Percentiles rank a stretch among this genome's conserved stretches.
Conservation (phyloP, 2,329 filamentous ascomycete genomes). For the Penicillium sp. region DNA sequence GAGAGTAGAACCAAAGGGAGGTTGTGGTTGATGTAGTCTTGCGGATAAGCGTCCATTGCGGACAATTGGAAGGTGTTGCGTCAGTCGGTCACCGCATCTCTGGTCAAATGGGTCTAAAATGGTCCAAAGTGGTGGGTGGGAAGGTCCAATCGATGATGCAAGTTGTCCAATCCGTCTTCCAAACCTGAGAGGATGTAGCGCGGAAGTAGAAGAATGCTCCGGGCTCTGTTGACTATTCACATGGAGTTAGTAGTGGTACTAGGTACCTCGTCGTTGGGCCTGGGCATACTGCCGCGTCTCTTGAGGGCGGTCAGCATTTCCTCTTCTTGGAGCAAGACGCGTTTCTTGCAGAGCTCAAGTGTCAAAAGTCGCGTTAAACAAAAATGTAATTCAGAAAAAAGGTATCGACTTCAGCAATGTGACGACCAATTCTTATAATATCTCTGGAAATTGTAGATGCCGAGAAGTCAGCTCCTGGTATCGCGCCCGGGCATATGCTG, state of each 20-base stretch:
- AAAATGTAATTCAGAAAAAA: no score
- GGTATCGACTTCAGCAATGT: no score
- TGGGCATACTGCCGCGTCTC: conserved; percentile 7
- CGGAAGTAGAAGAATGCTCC: neutral
- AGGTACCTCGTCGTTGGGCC: neutral
- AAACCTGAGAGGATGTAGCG: neutral
- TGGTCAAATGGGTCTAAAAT: conserved; percentile 1
- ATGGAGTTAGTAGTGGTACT: neutral
- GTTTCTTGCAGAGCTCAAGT: neutral
- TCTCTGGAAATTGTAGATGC: no score
- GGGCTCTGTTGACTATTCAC: neutral
- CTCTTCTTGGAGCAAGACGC: neutral
- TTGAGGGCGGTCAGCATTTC: conserved; percentile 5
- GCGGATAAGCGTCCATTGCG: conserved; percentile 52
- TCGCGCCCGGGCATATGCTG: no score
- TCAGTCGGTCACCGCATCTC: conserved; percentile 39
- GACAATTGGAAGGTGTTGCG: conserved; percentile 27
- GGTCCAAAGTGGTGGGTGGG: neutral
- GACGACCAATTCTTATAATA: no score
- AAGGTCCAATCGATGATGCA: neutral
- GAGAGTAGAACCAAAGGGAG: conserved; percentile 81
- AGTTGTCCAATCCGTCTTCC: neutral
- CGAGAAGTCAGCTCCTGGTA: no score
- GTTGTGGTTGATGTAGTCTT: conserved; percentile 81
- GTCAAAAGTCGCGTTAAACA: neutral